A percentile compares a stretch with the other conserved stretches of the same genome.
phyloP scores from a whole-genome alignment of 2,329 filamentous ascomycete species.

The Penicillium sp. region DNA sequence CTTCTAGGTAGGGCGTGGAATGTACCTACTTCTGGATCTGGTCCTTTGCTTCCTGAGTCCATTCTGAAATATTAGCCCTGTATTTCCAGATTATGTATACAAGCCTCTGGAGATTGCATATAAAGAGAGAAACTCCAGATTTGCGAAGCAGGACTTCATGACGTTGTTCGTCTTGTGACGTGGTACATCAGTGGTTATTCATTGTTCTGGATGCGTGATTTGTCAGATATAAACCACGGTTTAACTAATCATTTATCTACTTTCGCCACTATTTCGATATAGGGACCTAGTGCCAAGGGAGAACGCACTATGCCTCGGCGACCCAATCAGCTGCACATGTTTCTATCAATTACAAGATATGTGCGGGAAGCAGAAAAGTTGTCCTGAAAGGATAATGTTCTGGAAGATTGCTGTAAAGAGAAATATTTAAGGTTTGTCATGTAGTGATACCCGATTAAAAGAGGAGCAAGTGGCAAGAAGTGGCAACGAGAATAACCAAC shows the following conservation, averaged over 20 bases:
- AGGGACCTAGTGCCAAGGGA: too few species aligned
- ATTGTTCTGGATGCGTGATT: slow-evolving; percentile 60
- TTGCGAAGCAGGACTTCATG: not conserved
- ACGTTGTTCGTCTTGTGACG: not conserved
- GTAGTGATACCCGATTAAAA: too few species aligned
- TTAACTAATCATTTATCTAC: not conserved
- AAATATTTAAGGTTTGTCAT: too few species aligned
- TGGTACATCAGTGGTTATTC: slow-evolving; percentile 36
- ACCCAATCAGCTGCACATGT: too few species aligned
- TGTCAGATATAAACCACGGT: not conserved
- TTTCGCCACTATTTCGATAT: too few species aligned
- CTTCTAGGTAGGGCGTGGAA: not conserved
- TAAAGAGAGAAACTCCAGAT: not conserved
- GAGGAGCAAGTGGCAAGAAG: too few species aligned
- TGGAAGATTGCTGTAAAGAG: too few species aligned
- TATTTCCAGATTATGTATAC: not conserved
- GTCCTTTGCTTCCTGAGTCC: not conserved
- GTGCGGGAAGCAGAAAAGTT: too few species aligned
- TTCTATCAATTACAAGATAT: too few species aligned
- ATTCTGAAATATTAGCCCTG: slow-evolving; percentile 2
- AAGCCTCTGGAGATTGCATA: not conserved
- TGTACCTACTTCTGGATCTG: slow-evolving; percentile 1
- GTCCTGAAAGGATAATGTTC: too few species aligned
- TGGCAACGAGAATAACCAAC: too few species aligned
- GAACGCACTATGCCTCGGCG: too few species aligned